Conservation (phyloP, 805 yeast genomes). For the Yarrowia hollandica region DNA sequence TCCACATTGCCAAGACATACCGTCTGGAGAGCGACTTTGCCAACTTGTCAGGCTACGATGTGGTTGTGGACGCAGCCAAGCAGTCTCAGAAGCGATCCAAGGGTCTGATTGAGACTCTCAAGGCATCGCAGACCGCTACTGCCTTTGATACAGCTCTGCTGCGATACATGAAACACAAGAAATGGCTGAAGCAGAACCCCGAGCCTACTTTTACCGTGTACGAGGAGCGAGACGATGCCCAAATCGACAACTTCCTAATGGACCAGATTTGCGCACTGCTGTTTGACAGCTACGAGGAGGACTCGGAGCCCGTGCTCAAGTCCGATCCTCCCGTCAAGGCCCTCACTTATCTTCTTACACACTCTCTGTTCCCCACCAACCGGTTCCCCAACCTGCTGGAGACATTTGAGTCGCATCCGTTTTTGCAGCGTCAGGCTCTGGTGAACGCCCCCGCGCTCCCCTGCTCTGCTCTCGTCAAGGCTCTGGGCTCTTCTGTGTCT, state of each 20-base stretch:
- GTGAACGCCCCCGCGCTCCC: conserved; percentile 73
- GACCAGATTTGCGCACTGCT: conserved; percentile 19
- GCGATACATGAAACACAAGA: conserved; percentile 13
- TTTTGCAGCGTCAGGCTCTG: conserved; percentile 76
- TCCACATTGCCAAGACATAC: conserved; percentile 13
- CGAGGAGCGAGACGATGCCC: conserved; percentile 27
- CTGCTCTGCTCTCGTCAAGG: conserved; percentile 60
- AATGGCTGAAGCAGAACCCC: conserved; percentile 16
- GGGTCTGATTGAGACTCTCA: not conserved
- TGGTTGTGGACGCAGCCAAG: conserved; percentile 17
- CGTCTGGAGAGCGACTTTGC: conserved; percentile 5
- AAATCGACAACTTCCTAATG: conserved; percentile 21
- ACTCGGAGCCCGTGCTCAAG: conserved; percentile 11
- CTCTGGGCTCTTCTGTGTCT: conserved; percentile 52
- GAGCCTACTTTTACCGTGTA: conserved; percentile 15
- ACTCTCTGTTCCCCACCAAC: conserved; percentile 76
- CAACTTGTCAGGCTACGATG: conserved; percentile 1
- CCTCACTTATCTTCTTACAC: conserved; percentile 74
- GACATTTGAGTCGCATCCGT: conserved; percentile 54
- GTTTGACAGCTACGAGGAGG: conserved; percentile 7
- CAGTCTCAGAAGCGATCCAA: not conserved
- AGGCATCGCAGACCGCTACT: not conserved
- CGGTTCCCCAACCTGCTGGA: conserved; percentile 57
- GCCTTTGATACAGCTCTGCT: conserved; percentile 21
- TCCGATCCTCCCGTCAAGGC: conserved; percentile 52